A percentile compares a stretch with the other conserved stretches of the same genome.
These are phyloP conservation scores for Solanum hybrid DNA, from an alignment of 305 asterid genomes.

Conservation along the genomic window DNA sequence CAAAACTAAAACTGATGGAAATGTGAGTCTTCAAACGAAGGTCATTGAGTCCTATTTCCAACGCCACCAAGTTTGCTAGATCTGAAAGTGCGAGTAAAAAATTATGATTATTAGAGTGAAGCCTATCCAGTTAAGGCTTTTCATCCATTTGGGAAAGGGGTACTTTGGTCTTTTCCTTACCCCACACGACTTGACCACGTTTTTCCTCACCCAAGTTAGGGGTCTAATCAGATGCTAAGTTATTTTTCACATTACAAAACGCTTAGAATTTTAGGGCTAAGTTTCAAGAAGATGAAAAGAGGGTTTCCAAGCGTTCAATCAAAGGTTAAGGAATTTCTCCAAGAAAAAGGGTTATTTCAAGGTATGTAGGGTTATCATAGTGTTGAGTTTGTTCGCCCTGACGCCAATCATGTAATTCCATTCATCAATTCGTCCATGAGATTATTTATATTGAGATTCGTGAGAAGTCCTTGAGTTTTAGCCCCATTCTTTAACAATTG, in stretches of 20 bases:
- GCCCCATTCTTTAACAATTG: background rate
- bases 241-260: background rate
- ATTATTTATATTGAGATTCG: background rate
- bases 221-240: no score
- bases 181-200: background rate
- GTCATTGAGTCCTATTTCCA: background rate
- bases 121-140: background rate
- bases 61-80: background rate
- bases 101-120: background rate
- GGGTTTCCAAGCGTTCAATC: background rate
- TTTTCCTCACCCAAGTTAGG: background rate
- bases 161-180: background rate
- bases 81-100: no score
- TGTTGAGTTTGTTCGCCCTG: background rate
- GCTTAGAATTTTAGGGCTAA: background rate
- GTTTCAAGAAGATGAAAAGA: background rate
- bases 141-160: background rate
- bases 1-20: no score
- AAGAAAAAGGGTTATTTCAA: background rate
- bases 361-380: background rate
- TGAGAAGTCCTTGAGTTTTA: no score
- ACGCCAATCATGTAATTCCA: background rate
- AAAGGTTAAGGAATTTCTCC: background rate
- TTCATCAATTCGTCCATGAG: no score
- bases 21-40: background rate